Percentiles rank a stretch among this genome's conserved stretches.
Evolutionary conservation across 805 yeast species (phyloP).

Genomic region (Isabelozyma rhagii): DNA sequence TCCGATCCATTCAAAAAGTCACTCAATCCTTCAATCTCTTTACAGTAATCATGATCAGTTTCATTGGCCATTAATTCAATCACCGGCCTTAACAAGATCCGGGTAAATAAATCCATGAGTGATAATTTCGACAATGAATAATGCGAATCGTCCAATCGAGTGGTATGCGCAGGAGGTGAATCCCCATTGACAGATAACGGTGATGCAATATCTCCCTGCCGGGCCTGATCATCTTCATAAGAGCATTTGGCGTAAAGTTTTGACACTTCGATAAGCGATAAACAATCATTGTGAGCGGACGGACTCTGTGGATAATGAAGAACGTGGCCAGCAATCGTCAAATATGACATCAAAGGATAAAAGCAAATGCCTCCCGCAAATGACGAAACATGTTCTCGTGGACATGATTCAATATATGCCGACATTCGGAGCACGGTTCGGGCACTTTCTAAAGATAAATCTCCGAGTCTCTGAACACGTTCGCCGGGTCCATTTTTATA

Average conservation of each 20-base stretch:
- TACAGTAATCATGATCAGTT: slow-evolving; percentile 8
- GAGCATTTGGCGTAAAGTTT: slow-evolving; percentile 2
- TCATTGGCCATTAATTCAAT: slow-evolving; percentile 13
- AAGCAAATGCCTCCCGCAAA: not conserved
- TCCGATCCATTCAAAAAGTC: slow-evolving; percentile 16
- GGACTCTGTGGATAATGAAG: slow-evolving; percentile 14
- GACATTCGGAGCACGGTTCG: slow-evolving; percentile 20
- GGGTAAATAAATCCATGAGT: slow-evolving; percentile 13
- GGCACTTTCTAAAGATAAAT: slow-evolving; percentile 25
- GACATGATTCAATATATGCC: slow-evolving; percentile 1
- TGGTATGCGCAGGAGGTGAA: not conserved
- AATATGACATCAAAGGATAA: slow-evolving; percentile 3
- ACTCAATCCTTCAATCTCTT: slow-evolving; percentile 11
- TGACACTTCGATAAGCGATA: slow-evolving; percentile 17
- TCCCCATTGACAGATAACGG: too few relatives aligned
- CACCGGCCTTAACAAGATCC: slow-evolving; percentile 21
- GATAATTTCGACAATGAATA: not conserved
- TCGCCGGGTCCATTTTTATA: slow-evolving; percentile 5
- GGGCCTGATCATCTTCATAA: not conserved
- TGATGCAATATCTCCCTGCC: not conserved
- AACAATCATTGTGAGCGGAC: slow-evolving; percentile 14
- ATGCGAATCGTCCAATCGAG: not conserved
- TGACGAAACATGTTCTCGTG: slow-evolving; percentile 13
- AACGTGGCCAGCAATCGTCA: slow-evolving; percentile 19
- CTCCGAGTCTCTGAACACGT: slow-evolving; percentile 12